Evolutionary conservation across 1,284 basidiomycete genomes (phyloP), one percentile per base, ranked within the genome.

Genomic region (Ceratobasidium sp.): DNA sequence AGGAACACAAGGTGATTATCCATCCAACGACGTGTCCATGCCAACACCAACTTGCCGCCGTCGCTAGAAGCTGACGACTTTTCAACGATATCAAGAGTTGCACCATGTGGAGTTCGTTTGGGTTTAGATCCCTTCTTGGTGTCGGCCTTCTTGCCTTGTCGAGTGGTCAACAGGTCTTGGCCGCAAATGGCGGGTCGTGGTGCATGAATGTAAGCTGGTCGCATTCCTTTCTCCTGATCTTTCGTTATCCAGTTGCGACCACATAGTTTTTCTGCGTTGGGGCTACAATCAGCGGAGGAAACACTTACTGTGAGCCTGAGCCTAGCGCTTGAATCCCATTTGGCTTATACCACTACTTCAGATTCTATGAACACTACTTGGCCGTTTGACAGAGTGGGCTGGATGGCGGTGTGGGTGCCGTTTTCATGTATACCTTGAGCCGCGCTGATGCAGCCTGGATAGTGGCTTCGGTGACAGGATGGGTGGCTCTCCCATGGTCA

Each of bases 401-500:
- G 73, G 73, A 74, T 74, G 71, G 73, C 73, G 3, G 36, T 72
- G 72, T 73, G 36, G n/a, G 72, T 70, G 2, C n/a, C 8, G 8
- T 23, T n/a, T 45, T 4, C 2, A 21, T 16, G 39, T 36, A 18
- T 26, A n/a, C n/a, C n/a, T 14, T 45, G 52, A n/a, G 18, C 34
- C 14, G 39, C 34, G 36, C 18, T 46, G 3, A 21, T 52, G n/a
- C 6, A 39, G 14, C 14, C 14, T 26, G 6, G 8, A 18, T 43
- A 80, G 79, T 75, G 80, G 80, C 1, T 80, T 80, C 60, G 80
- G 80, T 0, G 64, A 65, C 0, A 61, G 69, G 16, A 81, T 81
- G 80, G 72, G 76, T 53, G 74, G 76, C 50, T 77, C 78, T 1
- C 79, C 80, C 0, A 79, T 82, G 78, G 76, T 82, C 34, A 80